Percentiles rank a stretch among this genome's conserved stretches.
phyloP scores from a whole-genome alignment of 352 stramenopile genomes.

The Pythium aristosporum region DNA sequence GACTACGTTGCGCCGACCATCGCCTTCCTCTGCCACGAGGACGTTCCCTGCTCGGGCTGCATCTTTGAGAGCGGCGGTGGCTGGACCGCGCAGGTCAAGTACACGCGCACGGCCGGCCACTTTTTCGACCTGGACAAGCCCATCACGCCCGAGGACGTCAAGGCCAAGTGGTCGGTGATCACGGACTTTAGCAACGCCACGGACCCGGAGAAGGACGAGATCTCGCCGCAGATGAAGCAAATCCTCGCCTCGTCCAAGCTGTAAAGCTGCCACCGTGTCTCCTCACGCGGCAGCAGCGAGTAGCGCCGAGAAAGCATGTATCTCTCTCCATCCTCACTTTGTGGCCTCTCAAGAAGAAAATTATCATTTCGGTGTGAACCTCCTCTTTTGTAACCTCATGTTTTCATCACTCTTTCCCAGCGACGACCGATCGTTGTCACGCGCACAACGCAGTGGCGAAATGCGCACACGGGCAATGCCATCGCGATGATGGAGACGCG shows the following conservation, averaged over 20 bases:
- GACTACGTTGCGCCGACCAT: slow-evolving; percentile 89
- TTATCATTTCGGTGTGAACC: background rate
- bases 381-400: background rate
- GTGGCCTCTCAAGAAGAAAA: background rate
- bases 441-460: too few species aligned
- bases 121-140: slow-evolving; percentile 73
- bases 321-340: background rate
- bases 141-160: slow-evolving; percentile 76
- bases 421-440: too few species aligned
- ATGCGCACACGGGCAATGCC: too few species aligned
- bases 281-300: background rate
- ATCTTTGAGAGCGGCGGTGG: slow-evolving; percentile 87
- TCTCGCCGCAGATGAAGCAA: slow-evolving; percentile 80
- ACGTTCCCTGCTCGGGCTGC: slow-evolving; percentile 61
- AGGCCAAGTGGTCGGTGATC: slow-evolving; percentile 72
- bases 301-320: background rate
- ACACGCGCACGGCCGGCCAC: slow-evolving; percentile 59
- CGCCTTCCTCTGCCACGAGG: slow-evolving; percentile 85
- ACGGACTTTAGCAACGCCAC: slow-evolving; percentile 74
- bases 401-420: too few species aligned
- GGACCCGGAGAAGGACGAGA: slow-evolving; percentile 75
- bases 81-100: slow-evolving; percentile 84
- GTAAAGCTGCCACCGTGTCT: slow-evolving; percentile 28
- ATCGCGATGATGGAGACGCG: too few species aligned
- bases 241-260: slow-evolving; percentile 65